These are phyloP conservation scores for Nephelium lappaceum DNA, from an alignment of 345 rosid genomes.

Conservation along the genomic window DNA sequence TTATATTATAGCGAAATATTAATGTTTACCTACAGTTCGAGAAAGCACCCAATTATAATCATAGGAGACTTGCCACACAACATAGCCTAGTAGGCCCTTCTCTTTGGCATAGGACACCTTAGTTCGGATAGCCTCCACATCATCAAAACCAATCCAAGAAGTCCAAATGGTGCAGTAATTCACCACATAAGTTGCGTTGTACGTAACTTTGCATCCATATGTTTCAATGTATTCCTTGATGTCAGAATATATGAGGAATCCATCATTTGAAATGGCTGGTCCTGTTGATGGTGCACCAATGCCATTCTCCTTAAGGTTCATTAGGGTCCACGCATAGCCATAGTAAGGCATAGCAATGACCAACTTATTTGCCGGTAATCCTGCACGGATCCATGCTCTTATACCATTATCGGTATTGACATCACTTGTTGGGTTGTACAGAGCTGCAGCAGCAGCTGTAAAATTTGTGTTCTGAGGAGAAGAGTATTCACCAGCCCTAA, in stretches of 20 bases:
- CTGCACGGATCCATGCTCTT: background rate
- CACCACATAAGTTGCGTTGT: slow-evolving; percentile 28
- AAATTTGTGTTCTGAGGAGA: slow-evolving; percentile 16
- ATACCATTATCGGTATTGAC: slow-evolving; percentile 24
- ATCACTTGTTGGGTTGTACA: background rate
- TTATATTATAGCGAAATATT: too few relatives aligned
- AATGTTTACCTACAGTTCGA: slow-evolving; percentile 20
- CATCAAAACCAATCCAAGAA: slow-evolving; percentile 49
- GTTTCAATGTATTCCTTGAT: slow-evolving; percentile 29
- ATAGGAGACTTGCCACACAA: slow-evolving; percentile 31
- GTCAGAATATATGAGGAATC: slow-evolving; percentile 29
- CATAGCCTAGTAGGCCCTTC: slow-evolving; percentile 42
- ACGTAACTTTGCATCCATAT: slow-evolving; percentile 28
- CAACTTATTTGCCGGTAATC: slow-evolving; percentile 23
- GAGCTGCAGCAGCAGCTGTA: slow-evolving; percentile 18
- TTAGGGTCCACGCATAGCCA: slow-evolving; percentile 37
- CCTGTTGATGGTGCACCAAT: slow-evolving; percentile 1
- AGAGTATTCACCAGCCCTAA: background rate
- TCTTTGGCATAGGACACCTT: slow-evolving; percentile 43
- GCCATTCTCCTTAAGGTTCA: background rate
- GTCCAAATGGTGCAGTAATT: slow-evolving; percentile 4
- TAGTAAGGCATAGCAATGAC: slow-evolving; percentile 35
- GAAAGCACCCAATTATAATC: slow-evolving; percentile 20
- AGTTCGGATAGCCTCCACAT: slow-evolving; percentile 36
- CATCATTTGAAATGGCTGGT: slow-evolving; percentile 3